phyloP scores from a whole-genome alignment of 176 grass and related monocot genomes.

The Pontederia crassipes region DNA sequence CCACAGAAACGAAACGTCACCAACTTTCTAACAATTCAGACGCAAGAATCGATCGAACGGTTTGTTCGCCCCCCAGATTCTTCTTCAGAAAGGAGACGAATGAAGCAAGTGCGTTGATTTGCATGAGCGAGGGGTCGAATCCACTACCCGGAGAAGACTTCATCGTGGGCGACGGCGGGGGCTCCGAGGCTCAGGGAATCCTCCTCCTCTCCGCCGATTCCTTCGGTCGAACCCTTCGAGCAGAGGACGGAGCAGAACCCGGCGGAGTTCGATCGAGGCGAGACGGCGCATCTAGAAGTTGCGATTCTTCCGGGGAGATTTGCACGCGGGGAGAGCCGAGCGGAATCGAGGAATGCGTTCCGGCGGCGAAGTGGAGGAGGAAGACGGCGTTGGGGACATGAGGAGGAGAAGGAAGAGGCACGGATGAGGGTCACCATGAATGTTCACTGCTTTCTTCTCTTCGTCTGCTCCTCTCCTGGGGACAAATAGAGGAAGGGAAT shows the following conservation, averaged over 20 bases:
- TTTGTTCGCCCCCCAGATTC: neutral
- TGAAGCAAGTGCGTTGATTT: no score
- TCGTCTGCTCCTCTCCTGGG: neutral
- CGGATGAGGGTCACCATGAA: neutral
- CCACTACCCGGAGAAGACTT: slow-evolving; percentile 2
- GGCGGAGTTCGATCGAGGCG: neutral
- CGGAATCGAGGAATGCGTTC: neutral
- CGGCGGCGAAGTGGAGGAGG: neutral
- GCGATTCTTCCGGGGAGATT: neutral
- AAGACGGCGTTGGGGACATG: neutral
- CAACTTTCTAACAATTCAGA: neutral
- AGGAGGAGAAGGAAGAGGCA: neutral
- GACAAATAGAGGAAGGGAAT: no score
- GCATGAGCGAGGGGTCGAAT: neutral
- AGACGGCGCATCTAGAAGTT: neutral
- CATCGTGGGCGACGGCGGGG: neutral
- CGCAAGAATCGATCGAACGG: no score
- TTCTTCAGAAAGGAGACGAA: no score
- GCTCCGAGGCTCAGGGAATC: no score
- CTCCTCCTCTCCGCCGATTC: neutral
- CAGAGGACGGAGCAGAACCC: neutral
- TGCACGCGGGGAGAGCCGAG: no score
- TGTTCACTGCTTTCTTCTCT: neutral
- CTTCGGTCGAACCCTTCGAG: neutral
- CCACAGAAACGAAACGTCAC: neutral